Evolutionary conservation across 768 basidiomycete species (phyloP).

Genomic region (Russula dissimulans): DNA sequence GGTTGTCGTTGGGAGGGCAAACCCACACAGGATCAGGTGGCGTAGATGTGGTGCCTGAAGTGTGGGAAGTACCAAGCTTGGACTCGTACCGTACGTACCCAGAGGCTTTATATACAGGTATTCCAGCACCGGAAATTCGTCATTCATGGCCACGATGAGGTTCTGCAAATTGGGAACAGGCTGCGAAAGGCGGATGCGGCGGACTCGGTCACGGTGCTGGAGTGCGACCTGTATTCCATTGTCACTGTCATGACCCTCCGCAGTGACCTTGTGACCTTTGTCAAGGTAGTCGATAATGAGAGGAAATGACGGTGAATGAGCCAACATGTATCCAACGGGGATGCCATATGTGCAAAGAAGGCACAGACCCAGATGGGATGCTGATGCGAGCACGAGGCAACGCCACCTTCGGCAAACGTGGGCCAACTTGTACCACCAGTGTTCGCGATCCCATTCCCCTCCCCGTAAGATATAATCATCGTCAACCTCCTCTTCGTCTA

Average conservation of each 20-base stretch:
- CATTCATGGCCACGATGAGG: background rate
- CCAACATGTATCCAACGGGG: background rate
- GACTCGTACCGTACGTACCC: too few species aligned
- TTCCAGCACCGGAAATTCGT: background rate
- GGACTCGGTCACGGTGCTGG: background rate
- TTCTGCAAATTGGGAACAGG: background rate
- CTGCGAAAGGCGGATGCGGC: background rate
- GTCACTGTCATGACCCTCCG: background rate
- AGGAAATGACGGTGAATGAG: background rate
- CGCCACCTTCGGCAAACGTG: background rate
- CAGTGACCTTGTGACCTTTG: background rate
- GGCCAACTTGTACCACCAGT: background rate
- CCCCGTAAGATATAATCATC: background rate
- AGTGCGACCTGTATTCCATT: background rate
- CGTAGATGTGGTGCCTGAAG: background rate
- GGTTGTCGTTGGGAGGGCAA: too few species aligned
- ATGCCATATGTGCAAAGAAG: background rate
- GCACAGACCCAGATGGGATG: background rate
- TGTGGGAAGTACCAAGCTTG: background rate
- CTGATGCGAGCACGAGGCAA: background rate
- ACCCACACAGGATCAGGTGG: background rate
- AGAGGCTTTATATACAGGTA: background rate
- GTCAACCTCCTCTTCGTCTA: background rate
- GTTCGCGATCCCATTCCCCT: background rate
- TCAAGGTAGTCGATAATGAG: background rate